These are phyloP conservation scores for Mortierella polycephala DNA, from an alignment of 371 early-diverging fungal genomes.

Conservation along the genomic window DNA sequence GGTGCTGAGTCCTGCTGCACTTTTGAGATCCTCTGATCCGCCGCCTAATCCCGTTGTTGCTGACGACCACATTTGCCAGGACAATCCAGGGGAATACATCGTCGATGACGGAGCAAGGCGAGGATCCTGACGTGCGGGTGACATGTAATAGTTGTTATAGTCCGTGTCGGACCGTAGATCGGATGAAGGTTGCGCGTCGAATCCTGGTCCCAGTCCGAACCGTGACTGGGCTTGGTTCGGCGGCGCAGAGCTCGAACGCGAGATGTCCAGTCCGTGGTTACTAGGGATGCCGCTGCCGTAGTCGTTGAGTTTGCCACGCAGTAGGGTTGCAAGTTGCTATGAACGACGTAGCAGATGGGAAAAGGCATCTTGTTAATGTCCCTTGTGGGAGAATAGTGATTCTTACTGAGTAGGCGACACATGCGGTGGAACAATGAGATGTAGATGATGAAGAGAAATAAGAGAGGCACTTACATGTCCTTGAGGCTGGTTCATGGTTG, in stretches of 20 bases:
- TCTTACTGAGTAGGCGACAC: too few species aligned
- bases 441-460: too few species aligned
- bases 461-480: slow-evolving; percentile 36
- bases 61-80: slow-evolving; percentile 52
- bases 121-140: slow-evolving; percentile 44
- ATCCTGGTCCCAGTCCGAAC: slow-evolving; percentile 49
- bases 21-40: slow-evolving; percentile 42
- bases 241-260: slow-evolving; percentile 53
- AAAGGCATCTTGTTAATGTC: background rate
- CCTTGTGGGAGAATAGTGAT: background rate
- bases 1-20: slow-evolving; percentile 6
- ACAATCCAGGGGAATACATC: slow-evolving; percentile 49
- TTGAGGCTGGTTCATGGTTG: slow-evolving; percentile 52
- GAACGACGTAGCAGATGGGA: background rate
- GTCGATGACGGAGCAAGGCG: slow-evolving; percentile 23
- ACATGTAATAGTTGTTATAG: slow-evolving; percentile 31
- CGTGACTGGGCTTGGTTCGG: slow-evolving; percentile 53
- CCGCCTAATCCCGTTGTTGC: slow-evolving; percentile 17
- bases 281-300: slow-evolving; percentile 40
- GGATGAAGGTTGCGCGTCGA: slow-evolving; percentile 47
- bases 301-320: slow-evolving; percentile 52
- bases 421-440: too few species aligned
- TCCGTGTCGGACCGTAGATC: slow-evolving; percentile 48
- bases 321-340: slow-evolving; percentile 45
- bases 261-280: slow-evolving; percentile 45